Evolutionary conservation across 768 basidiomycete species (phyloP).

Genomic region (Heimioporus sp.): DNA sequence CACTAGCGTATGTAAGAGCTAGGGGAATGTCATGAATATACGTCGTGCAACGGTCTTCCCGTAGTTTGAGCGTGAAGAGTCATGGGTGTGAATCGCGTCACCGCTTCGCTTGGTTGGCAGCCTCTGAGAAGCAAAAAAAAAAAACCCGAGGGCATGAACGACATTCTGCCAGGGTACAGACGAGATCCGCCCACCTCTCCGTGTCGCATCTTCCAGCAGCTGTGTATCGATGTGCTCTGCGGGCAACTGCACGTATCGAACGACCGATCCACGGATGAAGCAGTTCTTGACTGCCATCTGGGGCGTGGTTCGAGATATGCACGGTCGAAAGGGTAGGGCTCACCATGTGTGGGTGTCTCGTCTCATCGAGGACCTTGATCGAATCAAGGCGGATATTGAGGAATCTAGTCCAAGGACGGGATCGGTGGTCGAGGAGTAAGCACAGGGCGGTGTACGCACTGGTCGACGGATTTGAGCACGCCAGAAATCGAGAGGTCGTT

Average conservation of each 20-base stretch:
- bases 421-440: background rate
- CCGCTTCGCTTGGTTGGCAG: conserved; percentile 40
- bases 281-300: conserved; percentile 99
- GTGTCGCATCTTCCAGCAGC: conserved; percentile 91
- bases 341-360: conserved; percentile 97
- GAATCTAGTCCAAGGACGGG: conserved; percentile 50
- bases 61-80: too few relatives aligned
- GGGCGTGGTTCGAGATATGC: background rate
- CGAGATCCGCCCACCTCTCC: conserved; percentile 65
- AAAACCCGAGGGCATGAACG: conserved; percentile 6
- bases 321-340: conserved; percentile 17
- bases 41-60: background rate
- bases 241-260: conserved; percentile 94
- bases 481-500: conserved; percentile 98
- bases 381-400: conserved; percentile 95
- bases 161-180: background rate
- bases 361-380: conserved; percentile 89
- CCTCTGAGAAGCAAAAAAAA: conserved; percentile 31
- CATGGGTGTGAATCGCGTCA: conserved; percentile 12
- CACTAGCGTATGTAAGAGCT: conserved; percentile 53
- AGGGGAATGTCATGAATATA: conserved; percentile 23
- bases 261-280: conserved; percentile 97
- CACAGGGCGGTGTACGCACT: conserved; percentile 51
- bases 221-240: conserved; percentile 94
- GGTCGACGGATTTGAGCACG: conserved; percentile 95